phyloP scores from a whole-genome alignment of 73 alveolate species.

The Paramecium tetraurelia region DNA sequence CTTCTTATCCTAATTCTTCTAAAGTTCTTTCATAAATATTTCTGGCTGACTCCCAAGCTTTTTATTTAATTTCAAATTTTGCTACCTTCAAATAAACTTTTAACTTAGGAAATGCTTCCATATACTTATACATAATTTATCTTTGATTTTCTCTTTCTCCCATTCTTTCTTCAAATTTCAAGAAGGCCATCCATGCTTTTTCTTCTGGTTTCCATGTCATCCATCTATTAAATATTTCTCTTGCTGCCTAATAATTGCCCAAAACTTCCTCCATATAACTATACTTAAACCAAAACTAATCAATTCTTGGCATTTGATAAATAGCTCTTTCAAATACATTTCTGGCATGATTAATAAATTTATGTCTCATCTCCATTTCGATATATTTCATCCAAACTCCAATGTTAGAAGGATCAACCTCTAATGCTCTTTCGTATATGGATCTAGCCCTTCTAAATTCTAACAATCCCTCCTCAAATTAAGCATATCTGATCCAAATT shows the following conservation, averaged over 20 bases:
- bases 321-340: slow-evolving; percentile 98
- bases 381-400: slow-evolving; percentile 96
- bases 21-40: slow-evolving; percentile 89
- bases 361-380: slow-evolving; percentile 99
- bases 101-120: slow-evolving; percentile 86
- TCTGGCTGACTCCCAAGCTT: slow-evolving; percentile 86
- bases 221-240: slow-evolving; percentile 95
- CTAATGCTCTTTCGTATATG: slow-evolving; percentile 98
- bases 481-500: slow-evolving; percentile 82
- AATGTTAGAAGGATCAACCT: slow-evolving; percentile 93
- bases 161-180: slow-evolving; percentile 95
- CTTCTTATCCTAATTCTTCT: slow-evolving; percentile 91
- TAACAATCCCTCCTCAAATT: slow-evolving; percentile 53
- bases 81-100: slow-evolving; percentile 96
- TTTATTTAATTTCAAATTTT: slow-evolving; percentile 96
- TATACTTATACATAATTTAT: slow-evolving; percentile 81
- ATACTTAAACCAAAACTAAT: slow-evolving; percentile 97
- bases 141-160: slow-evolving; percentile 87
- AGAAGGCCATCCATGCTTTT: slow-evolving; percentile 92
- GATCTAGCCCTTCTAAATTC: slow-evolving; percentile 92
- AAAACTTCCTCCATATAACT: slow-evolving; percentile 98
- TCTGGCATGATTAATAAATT: slow-evolving; percentile 99
- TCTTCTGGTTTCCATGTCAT: slow-evolving; percentile 97
- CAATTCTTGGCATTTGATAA: slow-evolving; percentile 93
- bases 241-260: slow-evolving; percentile 90